A percentile compares a stretch with the other conserved stretches of the same genome.
phyloP scores from a whole-genome alignment of 768 basidiomycete genomes.

The Boletus vinaceobasis region DNA sequence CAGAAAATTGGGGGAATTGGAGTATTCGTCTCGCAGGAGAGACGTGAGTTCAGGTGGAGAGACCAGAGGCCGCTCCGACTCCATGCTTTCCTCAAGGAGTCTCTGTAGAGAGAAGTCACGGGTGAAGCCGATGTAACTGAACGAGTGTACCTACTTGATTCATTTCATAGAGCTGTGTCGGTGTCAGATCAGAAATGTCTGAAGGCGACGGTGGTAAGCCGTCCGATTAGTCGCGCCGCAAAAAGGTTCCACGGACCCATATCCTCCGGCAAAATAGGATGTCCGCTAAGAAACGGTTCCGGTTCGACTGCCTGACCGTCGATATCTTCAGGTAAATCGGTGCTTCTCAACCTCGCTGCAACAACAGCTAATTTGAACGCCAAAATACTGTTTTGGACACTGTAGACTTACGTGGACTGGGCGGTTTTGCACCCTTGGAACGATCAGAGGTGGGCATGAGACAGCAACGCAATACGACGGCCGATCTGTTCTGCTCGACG shows the following conservation, averaged over 20 bases:
- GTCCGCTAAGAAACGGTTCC: slow-evolving; percentile 24
- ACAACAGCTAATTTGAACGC: not conserved
- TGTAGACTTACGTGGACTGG: slow-evolving; percentile 25
- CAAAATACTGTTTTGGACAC: not conserved
- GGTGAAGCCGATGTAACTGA: not conserved
- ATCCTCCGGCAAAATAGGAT: slow-evolving; percentile 30
- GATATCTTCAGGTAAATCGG: slow-evolving; percentile 20
- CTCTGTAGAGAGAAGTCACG: slow-evolving; percentile 25
- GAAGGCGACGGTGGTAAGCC: not conserved
- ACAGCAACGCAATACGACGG: not conserved
- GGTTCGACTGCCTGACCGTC: slow-evolving; percentile 2
- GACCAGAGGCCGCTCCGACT: slow-evolving; percentile 48
- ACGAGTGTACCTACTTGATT: slow-evolving; percentile 33
- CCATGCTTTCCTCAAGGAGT: slow-evolving; percentile 38
- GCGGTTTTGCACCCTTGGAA: slow-evolving; percentile 7
- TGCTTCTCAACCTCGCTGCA: slow-evolving; percentile 27
- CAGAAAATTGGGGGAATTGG: slow-evolving; percentile 55
- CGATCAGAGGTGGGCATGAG: slow-evolving; percentile 10
- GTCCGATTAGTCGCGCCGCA: not conserved
- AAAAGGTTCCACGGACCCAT: slow-evolving; percentile 20
- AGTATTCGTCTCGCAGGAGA: slow-evolving; percentile 62
- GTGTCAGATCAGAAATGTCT: slow-evolving; percentile 35
- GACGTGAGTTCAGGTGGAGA: slow-evolving; percentile 50
- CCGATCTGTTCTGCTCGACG: not conserved
- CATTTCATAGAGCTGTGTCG: slow-evolving; percentile 37